phyloP scores from a whole-genome alignment of 2,329 filamentous ascomycete genomes.

The Lachnellula occidentalis region DNA sequence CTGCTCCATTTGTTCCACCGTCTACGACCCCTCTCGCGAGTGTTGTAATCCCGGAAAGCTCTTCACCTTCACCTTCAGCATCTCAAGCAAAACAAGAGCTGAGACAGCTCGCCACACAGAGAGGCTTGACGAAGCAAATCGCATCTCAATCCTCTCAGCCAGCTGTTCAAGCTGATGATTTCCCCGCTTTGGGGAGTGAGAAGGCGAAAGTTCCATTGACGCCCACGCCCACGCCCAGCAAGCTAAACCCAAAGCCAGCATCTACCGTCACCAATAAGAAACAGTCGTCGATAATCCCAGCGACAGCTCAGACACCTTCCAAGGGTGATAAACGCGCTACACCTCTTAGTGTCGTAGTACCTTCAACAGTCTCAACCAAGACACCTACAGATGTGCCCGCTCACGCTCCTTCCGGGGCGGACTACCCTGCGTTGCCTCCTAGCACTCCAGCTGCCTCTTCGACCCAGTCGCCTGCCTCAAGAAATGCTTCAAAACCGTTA shows the following conservation, averaged over 20 bases:
- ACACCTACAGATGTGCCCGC: conserved; percentile 9
- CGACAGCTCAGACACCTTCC: conserved; percentile 1
- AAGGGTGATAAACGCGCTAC: conserved; percentile 28
- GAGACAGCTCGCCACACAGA: conserved; percentile 42
- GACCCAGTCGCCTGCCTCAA: conserved; percentile 46
- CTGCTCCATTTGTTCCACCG: conserved; percentile 25
- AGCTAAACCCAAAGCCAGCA: conserved; percentile 1
- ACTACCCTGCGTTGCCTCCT: conserved; percentile 48
- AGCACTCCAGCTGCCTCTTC: conserved; percentile 42
- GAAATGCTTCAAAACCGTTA: conserved; percentile 57
- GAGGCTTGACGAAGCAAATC: conserved; percentile 43
- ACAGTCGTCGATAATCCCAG: not conserved
- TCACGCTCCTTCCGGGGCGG: conserved; percentile 25
- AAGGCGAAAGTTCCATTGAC: conserved; percentile 18
- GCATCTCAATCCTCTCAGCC: conserved; percentile 26
- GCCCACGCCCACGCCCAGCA: conserved; percentile 4
- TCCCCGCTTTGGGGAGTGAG: conserved; percentile 49
- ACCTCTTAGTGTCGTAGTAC: conserved; percentile 45
- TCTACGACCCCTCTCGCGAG: conserved; percentile 26
- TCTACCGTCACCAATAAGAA: conserved; percentile 1
- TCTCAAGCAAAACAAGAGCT: conserved; percentile 38
- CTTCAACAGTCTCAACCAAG: conserved; percentile 34
- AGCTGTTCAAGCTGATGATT: conserved; percentile 55
- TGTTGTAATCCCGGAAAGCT: conserved; percentile 23
- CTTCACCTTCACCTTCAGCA: conserved; percentile 12